Evolutionary conservation across 768 basidiomycete species (phyloP).

Genomic region (Russula earlei): DNA sequence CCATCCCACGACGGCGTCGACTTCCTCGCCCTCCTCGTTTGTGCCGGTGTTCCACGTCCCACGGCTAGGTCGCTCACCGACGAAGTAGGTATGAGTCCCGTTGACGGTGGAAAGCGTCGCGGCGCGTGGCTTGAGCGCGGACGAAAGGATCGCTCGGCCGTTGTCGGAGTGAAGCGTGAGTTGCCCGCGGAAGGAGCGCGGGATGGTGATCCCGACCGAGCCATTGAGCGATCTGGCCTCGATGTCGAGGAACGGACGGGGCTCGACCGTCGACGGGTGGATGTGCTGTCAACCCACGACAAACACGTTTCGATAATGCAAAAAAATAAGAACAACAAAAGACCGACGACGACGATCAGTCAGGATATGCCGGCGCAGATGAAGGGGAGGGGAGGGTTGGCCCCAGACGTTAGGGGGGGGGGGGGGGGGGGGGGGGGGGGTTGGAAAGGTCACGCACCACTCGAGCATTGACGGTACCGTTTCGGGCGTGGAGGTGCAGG

Average conservation of each 20-base stretch:
- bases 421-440: too few relatives aligned
- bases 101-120: slow-evolving; percentile 1
- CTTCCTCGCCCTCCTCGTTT: slow-evolving; percentile 8
- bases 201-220: neutral
- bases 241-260: slow-evolving; percentile 13
- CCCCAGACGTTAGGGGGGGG: too few relatives aligned
- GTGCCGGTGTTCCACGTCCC: slow-evolving; percentile 9
- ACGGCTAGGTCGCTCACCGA: slow-evolving; percentile 11
- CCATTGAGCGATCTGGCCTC: slow-evolving; percentile 5
- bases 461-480: slow-evolving; percentile 1
- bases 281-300: neutral
- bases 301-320: neutral
- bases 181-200: slow-evolving; percentile 18
- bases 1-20: slow-evolving; percentile 1
- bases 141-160: slow-evolving; percentile 8
- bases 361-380: too few relatives aligned
- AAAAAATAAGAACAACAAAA: neutral
- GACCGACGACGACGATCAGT: neutral
- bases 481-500: neutral
- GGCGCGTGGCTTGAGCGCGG: neutral
- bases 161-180: slow-evolving; percentile 9
- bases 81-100: slow-evolving; percentile 12
- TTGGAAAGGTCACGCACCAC: too few relatives aligned
- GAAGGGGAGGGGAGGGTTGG: too few relatives aligned
- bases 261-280: slow-evolving; percentile 5